These are phyloP conservation scores for Trametes gibbosa DNA, from an alignment of 768 basidiomycete genomes.

Conservation along the genomic window DNA sequence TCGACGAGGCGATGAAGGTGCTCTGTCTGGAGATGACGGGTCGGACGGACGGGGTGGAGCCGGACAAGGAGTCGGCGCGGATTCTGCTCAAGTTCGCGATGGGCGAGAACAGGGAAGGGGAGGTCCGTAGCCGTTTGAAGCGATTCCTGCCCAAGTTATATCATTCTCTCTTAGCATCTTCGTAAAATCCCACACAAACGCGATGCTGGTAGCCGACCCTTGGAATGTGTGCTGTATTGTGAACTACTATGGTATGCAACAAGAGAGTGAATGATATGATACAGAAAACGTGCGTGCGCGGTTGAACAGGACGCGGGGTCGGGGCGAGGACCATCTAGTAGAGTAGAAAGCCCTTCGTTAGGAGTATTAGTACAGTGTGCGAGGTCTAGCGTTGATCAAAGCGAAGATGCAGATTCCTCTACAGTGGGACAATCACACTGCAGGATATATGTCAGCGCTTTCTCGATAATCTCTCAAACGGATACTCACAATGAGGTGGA, in stretches of 20 bases:
- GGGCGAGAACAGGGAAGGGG: conserved; percentile 39
- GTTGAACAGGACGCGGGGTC: conserved; percentile 58
- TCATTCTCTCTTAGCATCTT: conserved; percentile 8
- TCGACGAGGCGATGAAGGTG: conserved; percentile 65
- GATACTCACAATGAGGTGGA: conserved; percentile 80
- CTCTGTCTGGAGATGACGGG: conserved; percentile 63
- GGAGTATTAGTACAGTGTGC: conserved; percentile 16
- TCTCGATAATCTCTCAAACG: neutral
- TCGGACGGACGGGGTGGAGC: conserved; percentile 39
- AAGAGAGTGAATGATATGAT: conserved; percentile 23
- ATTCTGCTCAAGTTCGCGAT: conserved; percentile 57
- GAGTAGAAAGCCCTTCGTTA: conserved; percentile 35
- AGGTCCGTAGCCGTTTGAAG: conserved; percentile 46
- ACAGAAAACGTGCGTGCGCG: conserved; percentile 43
- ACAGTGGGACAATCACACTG: conserved; percentile 88
- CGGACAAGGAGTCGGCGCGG: conserved; percentile 47
- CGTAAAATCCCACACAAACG: neutral
- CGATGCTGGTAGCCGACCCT: neutral
- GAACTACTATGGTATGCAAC: conserved; percentile 16
- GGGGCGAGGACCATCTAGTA: conserved; percentile 42
- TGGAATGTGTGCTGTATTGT: conserved; percentile 24
- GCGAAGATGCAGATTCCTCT: conserved; percentile 60
- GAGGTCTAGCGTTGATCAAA: conserved; percentile 21
- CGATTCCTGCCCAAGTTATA: conserved; percentile 39
- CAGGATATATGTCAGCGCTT: conserved; percentile 5